Evolutionary conservation across 2,329 filamentous ascomycete genomes (phyloP).

Genomic region (Helminthosporium solani): DNA sequence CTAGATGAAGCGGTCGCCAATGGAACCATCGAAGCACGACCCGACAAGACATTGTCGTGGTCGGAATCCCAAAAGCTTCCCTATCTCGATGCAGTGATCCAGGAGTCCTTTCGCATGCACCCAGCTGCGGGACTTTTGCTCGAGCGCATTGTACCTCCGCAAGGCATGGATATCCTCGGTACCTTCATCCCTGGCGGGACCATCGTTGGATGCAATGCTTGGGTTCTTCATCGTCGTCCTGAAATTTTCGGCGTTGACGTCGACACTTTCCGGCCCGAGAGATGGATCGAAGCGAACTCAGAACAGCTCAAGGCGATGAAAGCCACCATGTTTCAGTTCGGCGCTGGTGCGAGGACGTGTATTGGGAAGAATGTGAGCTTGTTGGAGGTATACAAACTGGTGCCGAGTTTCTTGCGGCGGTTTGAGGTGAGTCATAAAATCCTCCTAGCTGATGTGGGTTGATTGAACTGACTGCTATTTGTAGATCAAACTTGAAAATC

Average conservation of each 20-base stretch:
- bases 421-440: conserved; percentile 55
- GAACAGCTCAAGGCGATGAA: conserved; percentile 66
- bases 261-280: conserved; percentile 66
- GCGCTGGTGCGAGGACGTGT: conserved; percentile 69
- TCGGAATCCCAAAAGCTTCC: conserved; percentile 67
- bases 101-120: conserved; percentile 75
- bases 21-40: conserved; percentile 48
- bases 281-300: conserved; percentile 60
- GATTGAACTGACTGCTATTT: conserved; percentile 6
- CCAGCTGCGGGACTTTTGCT: conserved; percentile 71
- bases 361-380: conserved; percentile 58
- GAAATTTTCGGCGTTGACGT: conserved; percentile 69
- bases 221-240: conserved; percentile 69
- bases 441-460: too few species aligned
- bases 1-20: conserved; percentile 59
- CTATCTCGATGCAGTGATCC: conserved; percentile 76
- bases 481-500: conserved; percentile 45
- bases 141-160: conserved; percentile 69
- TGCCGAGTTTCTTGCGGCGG: conserved; percentile 60
- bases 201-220: conserved; percentile 72
- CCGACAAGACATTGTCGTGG: conserved; percentile 65
- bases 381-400: conserved; percentile 54
- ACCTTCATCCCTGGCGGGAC: conserved; percentile 66
- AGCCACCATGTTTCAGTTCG: conserved; percentile 71
- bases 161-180: conserved; percentile 64